These are phyloP conservation scores for Trichoderma sp. DNA, from an alignment of 2,329 filamentous ascomycete species.

Conservation along the genomic window DNA sequence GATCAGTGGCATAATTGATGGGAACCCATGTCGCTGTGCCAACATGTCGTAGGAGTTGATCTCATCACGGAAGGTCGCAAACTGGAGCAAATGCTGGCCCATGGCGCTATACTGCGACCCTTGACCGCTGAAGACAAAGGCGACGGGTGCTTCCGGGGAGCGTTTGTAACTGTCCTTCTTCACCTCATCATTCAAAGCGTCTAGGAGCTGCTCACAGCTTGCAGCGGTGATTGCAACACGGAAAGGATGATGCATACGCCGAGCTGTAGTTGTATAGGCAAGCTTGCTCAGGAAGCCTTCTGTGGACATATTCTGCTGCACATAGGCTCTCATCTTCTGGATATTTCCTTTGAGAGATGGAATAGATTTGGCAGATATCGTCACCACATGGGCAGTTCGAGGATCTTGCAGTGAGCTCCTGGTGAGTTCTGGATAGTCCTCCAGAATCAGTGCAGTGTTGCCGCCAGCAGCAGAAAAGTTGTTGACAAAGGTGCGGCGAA, in stretches of 20 bases:
- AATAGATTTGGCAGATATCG: constrained; percentile 15
- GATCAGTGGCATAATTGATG: constrained; percentile 52
- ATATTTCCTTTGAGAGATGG: constrained; percentile 6
- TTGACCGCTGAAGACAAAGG: constrained; percentile 51
- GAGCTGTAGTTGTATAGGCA: constrained; percentile 65
- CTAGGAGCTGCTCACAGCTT: constrained; percentile 29
- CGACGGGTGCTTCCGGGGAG: constrained; percentile 27
- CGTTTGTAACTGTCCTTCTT: constrained; percentile 30
- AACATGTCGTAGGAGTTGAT: constrained; percentile 59
- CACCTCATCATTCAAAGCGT: background rate
- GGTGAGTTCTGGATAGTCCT: constrained; percentile 45
- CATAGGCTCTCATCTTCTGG: background rate
- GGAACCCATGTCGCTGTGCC: constrained; percentile 51
- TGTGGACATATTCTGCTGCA: background rate
- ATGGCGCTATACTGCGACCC: constrained; percentile 46
- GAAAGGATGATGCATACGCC: constrained; percentile 58
- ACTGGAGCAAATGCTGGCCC: constrained; percentile 51
- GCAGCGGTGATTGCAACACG: constrained; percentile 50
- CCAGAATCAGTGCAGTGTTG: constrained; percentile 65
- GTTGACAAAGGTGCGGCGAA: constrained; percentile 46
- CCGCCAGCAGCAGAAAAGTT: constrained; percentile 71
- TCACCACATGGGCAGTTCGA: constrained; percentile 6
- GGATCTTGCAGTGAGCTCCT: background rate
- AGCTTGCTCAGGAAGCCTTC: constrained; percentile 40
- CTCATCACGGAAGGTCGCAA: constrained; percentile 48